Evolutionary conservation across 306 rosid species (phyloP), one percentile per base, ranked within the genome.

Genomic region (Adenanthera pavonina): DNA sequence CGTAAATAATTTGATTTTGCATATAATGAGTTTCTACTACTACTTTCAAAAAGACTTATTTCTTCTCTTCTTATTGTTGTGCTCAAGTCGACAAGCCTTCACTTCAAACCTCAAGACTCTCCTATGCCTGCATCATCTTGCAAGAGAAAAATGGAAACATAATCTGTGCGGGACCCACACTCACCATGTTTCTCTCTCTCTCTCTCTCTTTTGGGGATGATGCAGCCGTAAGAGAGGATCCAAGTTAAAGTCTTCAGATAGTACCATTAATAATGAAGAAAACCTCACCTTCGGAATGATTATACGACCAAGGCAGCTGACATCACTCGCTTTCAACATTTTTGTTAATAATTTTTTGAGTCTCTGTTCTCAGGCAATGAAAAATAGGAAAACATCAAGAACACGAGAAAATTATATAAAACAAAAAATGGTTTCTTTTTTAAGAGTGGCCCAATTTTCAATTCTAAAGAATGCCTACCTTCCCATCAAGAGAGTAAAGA

Each of bases 221-320:
- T 25, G 30, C 30, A 25, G 30, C 30, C 30, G 30, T 1, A 25
- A 25, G 30, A 25, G 30, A 25, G 30, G 30, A 25, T 25, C 30
- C 30, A 25, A 25, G 30, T 25, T 64, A 80, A 65, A 74, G 46
- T 41, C 46, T 41, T 41, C 5, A 1, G 25, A 76, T n/a, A 57
- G 20, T 12, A 49, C 30, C 6, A 11, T 38, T 5, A 38, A 14
- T 15, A 12, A 67, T 67, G 30, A 25, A 67, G 72, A 68, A 65
- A 71, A 53, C 68, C 79, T 85, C 66, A 90, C 98, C 95, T 94
- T 94, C 20, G 97, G 95, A 52, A 94, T 89, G 40, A 94, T 84
- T 81, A 94, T 92, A 51, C 95, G 90, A 5, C 90, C 86, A 51
- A 85, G 64, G 67, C 53, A 30, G 36, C 87, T 76, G 77, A 90